Evolutionary conservation across 1,139 yeast genomes (phyloP), one percentile per base, ranked within the genome.

Genomic region (Hyphopichia khmerensis): DNA sequence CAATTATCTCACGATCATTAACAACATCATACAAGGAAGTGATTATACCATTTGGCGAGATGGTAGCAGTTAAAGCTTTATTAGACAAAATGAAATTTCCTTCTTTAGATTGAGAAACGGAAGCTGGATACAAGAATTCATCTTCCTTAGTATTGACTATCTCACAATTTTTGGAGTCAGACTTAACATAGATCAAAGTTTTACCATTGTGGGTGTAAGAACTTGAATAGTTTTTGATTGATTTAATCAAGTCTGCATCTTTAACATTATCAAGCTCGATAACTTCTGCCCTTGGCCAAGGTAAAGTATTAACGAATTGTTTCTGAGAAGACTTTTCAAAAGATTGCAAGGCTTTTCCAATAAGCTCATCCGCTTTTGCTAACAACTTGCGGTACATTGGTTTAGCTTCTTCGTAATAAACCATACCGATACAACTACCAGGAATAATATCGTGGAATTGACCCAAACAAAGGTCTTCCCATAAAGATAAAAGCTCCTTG

Each of bases 391-490:
- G 71, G 55, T 90, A 75, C 79, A 87, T 83, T 23, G 90, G 90
- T 56, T 83, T 79, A n/a, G 91, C 97, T 58, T 93, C 98, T 48
- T 89, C 90, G 46, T 80, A 80, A 62, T 93, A 93, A 18, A 93
- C 96, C 84, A 88, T 83, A 47, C 90, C 96, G 56, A 93, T 93
- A 65, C 96, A 88, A 21, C 96, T 85, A 2, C 99, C 99, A 6
- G 99, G 98, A 44, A 93, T 74, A 14, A 93, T 97, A 67, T 93
- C 98, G 62, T 93, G 99, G 69, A 93, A 93, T 61, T 93, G 98
- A 61, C 96, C 90, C 48, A 93, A 71, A 50, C 91, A 81, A 32
- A 91, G 80, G 60, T 87, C 84, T 62, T 89, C 95, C 98, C 98
- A 93, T 44, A 90, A 64, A 1, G 67, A 75, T 49, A 82, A 82